Base-by-base conservation (phyloP, 176 grass and related monocot species). In the Eremochloa ophiuroides region DNA sequence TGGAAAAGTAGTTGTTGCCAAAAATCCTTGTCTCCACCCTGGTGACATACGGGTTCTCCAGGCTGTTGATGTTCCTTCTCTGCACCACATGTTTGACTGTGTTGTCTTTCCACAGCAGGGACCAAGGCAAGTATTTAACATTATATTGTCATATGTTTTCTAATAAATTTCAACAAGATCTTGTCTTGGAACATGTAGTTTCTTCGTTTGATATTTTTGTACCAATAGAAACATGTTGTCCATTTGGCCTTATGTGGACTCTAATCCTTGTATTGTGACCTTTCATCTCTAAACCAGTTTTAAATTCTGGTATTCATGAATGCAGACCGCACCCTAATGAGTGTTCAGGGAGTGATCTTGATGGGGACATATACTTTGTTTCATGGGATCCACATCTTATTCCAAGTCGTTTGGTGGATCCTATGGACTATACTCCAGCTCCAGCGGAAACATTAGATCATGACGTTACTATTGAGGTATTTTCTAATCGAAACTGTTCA, bases 261-360 rank as follows among this genome's bases (percentile, higher is more conserved):
- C 9, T 65, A 63, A 35, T 76, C 78, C 62, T n/a, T n/a, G n/a
- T 75, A 38, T 77, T 33, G 16, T 66, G 46, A 27, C 28, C 25
- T 80, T 27, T 88, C 18, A 75, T 65, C 42, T 30, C 31, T 63
- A 38, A 62, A n/a, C 13, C 33, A 69, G 31, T 80, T 80, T 65
- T 1, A 17, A 65, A 39, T 46, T 56, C 67, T 34, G 58, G 58
- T 81, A 37, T 80, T 67, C 61, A 39, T 86, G 17, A 29, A 40
- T 88, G 27, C 86, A 97, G 94, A 63, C 92, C 95, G 23, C 95
- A 98, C 78, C 90, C 92, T 63, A 94, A 98, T 73, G 95, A 98
- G 62, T 94, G 92, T 88, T 98, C 95, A 30, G 95, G 95, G 70
- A 98, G 95, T 84, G 95, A 98, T 85, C 89, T 98, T 59, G 95